Conservation (phyloP, 2,329 filamentous ascomycete genomes). For the Calonectria henricotiae region DNA sequence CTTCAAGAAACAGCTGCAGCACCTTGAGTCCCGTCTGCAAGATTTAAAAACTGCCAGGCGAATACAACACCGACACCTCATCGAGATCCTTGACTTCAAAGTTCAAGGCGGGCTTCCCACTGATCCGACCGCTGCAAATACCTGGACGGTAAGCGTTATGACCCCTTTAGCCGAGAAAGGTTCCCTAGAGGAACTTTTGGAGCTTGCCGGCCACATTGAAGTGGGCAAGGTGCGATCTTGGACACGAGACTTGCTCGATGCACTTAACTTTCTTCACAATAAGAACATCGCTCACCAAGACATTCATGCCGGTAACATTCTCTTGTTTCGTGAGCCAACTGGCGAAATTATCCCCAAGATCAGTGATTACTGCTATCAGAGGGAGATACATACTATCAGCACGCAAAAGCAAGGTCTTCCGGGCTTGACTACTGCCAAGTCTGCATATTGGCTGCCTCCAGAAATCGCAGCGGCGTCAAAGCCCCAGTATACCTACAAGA, state of each 20-base stretch:
- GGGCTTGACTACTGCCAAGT: conserved; percentile 76
- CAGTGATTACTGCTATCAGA: conserved; percentile 81
- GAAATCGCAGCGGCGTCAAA: conserved; percentile 79
- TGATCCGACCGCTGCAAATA: conserved; percentile 57
- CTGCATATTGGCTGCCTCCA: conserved; percentile 87
- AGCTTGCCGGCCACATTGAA: conserved; percentile 82
- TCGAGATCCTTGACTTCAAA: conserved; percentile 87
- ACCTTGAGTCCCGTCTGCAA: conserved; percentile 84
- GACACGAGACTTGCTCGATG: conserved; percentile 94
- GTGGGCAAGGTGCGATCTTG: conserved; percentile 86
- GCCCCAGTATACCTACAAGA: conserved; percentile 80
- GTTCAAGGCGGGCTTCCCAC: conserved; percentile 72
- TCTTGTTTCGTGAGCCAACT: conserved; percentile 80
- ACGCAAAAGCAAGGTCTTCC: conserved; percentile 69
- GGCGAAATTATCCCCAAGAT: conserved; percentile 83
- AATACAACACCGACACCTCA: conserved; percentile 82
- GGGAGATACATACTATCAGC: conserved; percentile 75
- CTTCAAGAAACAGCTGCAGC: conserved; percentile 83
- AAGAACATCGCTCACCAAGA: conserved; percentile 88
- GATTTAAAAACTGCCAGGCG: conserved; percentile 81
- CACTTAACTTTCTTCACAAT: conserved; percentile 88
- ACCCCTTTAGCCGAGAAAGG: conserved; percentile 86
- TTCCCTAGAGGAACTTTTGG: conserved; percentile 85
- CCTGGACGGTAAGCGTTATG: conserved; percentile 84
- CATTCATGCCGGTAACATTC: conserved; percentile 84